Conservation (phyloP, 1,284 basidiomycete genomes). For the Rhodotorula sp. region DNA sequence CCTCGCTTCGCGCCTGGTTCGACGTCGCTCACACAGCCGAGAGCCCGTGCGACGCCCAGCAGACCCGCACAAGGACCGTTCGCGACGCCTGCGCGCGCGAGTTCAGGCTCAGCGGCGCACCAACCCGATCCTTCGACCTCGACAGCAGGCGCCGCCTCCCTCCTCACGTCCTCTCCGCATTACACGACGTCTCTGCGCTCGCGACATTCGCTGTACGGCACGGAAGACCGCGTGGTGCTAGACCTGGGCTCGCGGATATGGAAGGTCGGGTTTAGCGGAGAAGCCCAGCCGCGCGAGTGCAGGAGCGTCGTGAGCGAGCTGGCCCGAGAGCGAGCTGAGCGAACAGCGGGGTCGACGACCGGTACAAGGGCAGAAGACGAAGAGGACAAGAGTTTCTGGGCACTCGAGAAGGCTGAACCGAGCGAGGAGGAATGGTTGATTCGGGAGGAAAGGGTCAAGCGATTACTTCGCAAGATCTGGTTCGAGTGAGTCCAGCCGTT, state of each 20-base stretch:
- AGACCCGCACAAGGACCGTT: too few species aligned
- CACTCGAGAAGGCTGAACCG: constrained; percentile 27
- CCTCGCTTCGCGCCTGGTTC: too few species aligned
- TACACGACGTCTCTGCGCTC: constrained; percentile 33
- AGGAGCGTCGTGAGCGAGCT: constrained; percentile 48
- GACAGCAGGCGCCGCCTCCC: not conserved
- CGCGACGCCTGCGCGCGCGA: too few species aligned
- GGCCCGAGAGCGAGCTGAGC: constrained; percentile 8
- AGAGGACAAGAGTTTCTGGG: constrained; percentile 15
- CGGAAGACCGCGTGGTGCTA: constrained; percentile 78
- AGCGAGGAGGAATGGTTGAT: constrained; percentile 29
- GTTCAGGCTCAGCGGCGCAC: too few species aligned
- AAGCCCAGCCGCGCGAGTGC: constrained; percentile 77
- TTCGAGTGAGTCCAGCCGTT: constrained; percentile 65
- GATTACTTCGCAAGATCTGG: constrained; percentile 71
- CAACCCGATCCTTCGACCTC: too few species aligned
- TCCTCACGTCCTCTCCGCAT: constrained; percentile 14
- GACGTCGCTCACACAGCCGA: too few species aligned
- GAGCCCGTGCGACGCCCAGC: too few species aligned
- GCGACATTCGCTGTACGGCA: constrained; percentile 63
- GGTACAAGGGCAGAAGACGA: not conserved
- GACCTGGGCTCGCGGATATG: constrained; percentile 79
- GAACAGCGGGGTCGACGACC: not conserved
- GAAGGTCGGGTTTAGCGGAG: constrained; percentile 87
- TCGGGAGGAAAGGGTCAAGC: constrained; percentile 63